A percentile compares a stretch with the other conserved stretches of the same genome.
Evolutionary conservation across 768 basidiomycete genomes (phyloP).

Genomic region (Lentinus brumalis): DNA sequence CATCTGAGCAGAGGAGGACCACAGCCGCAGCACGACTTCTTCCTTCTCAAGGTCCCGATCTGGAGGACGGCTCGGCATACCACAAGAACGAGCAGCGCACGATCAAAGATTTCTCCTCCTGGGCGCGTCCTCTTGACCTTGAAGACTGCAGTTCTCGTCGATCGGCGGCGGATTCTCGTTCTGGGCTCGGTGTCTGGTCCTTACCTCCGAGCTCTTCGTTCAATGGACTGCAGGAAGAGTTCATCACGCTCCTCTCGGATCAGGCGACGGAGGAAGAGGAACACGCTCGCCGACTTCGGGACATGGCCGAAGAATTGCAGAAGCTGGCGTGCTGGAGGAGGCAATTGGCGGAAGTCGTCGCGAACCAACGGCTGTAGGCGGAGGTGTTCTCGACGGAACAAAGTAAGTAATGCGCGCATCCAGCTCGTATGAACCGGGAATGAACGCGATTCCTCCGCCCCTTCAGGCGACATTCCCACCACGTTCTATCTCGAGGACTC

Average conservation of each 20-base stretch:
- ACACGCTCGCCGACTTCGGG: constrained; percentile 9
- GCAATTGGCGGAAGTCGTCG: constrained; percentile 6
- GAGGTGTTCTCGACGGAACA: neutral
- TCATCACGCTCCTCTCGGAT: constrained; percentile 6
- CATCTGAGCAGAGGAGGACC: neutral
- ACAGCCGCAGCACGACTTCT: neutral
- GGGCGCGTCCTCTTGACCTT: neutral
- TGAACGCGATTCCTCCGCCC: neutral
- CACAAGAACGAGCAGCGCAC: neutral
- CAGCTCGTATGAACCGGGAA: neutral
- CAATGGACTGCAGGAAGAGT: constrained; percentile 12
- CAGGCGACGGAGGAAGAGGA: constrained; percentile 17
- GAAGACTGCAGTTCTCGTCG: neutral
- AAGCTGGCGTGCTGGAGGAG: constrained; percentile 10
- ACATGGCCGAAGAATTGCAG: constrained; percentile 12
- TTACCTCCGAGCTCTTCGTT: neutral
- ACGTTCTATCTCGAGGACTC: neutral
- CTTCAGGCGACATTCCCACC: neutral
- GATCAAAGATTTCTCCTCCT: neutral
- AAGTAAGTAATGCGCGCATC: neutral
- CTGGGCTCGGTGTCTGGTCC: neutral
- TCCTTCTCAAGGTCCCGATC: neutral
- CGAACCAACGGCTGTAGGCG: neutral
- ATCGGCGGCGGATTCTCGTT: neutral
- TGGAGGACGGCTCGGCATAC: neutral